Evolutionary conservation across 768 basidiomycete genomes (phyloP).

Genomic region (Russula vinacea): DNA sequence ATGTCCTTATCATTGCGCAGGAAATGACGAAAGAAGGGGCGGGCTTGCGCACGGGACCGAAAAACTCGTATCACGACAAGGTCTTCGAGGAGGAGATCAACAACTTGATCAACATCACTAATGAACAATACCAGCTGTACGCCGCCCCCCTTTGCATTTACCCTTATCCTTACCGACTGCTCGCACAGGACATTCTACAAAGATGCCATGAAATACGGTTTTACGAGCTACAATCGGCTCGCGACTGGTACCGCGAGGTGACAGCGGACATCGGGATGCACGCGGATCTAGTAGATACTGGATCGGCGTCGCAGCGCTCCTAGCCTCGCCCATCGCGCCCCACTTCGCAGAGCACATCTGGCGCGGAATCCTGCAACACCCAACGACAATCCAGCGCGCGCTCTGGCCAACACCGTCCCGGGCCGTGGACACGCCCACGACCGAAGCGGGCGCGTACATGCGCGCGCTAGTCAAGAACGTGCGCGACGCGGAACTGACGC

Average conservation of each 20-base stretch:
- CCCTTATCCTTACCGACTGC: neutral
- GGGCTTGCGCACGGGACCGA: conserved; percentile 68
- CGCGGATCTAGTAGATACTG: conserved; percentile 80
- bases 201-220: conserved; percentile 94
- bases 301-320: conserved; percentile 76
- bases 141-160: conserved; percentile 34
- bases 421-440: conserved; percentile 57
- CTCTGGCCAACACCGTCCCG: conserved; percentile 70
- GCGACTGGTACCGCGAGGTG: conserved; percentile 96
- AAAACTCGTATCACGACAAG: conserved; percentile 73
- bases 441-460: conserved; percentile 83
- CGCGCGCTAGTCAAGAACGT: conserved; percentile 87
- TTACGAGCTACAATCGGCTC: conserved; percentile 87
- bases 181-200: conserved; percentile 82
- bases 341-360: conserved; percentile 94
- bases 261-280: conserved; percentile 91
- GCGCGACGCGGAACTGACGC: conserved; percentile 76
- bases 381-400: conserved; percentile 76
- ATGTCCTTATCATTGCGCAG: conserved; percentile 41
- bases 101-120: conserved; percentile 76
- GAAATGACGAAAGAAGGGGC: conserved; percentile 74
- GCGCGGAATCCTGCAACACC: conserved; percentile 66
- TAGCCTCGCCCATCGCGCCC: conserved; percentile 84
- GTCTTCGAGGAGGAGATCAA: conserved; percentile 92
- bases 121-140: conserved; percentile 77